Evolutionary conservation across 2,329 filamentous ascomycete genomes (phyloP).

Genomic region (Cercospora brassicicola): DNA sequence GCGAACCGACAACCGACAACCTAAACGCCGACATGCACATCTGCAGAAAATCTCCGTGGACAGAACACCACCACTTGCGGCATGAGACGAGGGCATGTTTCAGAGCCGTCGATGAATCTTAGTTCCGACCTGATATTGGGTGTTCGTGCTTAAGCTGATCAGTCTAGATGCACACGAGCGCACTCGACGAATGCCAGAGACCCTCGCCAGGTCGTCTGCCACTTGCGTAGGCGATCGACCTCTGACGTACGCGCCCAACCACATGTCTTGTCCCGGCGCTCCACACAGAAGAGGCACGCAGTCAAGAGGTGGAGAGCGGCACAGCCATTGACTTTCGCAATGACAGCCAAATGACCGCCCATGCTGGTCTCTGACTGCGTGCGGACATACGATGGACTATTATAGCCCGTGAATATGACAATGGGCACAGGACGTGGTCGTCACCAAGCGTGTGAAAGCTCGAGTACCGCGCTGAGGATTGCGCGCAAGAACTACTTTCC

Average conservation of each 20-base stretch:
- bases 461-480: background rate
- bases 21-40: background rate
- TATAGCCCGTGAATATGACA: conserved; percentile 1
- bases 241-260: conserved; percentile 3
- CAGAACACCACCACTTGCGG: background rate
- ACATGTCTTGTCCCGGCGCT: background rate
- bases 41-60: background rate
- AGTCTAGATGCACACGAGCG: conserved; percentile 20
- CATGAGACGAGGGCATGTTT: background rate
- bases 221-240: conserved; percentile 23
- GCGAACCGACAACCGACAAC: background rate
- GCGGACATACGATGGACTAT: conserved; percentile 8
- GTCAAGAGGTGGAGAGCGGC: conserved; percentile 6
- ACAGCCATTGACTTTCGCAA: conserved; percentile 15
- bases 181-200: conserved; percentile 34
- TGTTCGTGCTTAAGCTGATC: background rate
- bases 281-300: conserved; percentile 4
- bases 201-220: conserved; percentile 19
- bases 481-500: conserved; percentile 1
- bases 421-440: background rate
- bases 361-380: background rate
- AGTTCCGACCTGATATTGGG: background rate
- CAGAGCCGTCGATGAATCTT: conserved; percentile 3
- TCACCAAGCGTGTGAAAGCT: background rate
- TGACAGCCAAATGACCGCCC: conserved; percentile 12